Evolutionary conservation across 2,329 filamentous ascomycete genomes (phyloP).

Genomic region (Hymenoscyphus scutula): DNA sequence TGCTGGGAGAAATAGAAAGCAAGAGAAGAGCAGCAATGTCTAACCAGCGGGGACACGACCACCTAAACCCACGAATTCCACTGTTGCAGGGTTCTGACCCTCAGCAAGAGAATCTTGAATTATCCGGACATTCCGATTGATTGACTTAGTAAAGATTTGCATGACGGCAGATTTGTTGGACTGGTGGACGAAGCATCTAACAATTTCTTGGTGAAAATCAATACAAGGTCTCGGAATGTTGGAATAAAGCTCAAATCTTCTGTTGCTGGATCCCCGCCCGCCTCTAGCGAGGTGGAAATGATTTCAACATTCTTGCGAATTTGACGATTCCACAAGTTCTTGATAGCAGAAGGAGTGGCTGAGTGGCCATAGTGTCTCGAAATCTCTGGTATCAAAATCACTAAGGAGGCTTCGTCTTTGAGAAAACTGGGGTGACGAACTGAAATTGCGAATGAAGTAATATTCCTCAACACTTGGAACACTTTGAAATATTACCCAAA

Average conservation of each 20-base stretch:
- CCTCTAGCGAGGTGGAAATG: background rate
- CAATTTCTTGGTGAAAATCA: slow-evolving; percentile 21
- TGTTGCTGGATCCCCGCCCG: background rate
- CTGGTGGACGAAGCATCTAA: slow-evolving; percentile 17
- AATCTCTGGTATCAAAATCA: background rate
- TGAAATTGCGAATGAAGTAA: background rate
- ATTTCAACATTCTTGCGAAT: background rate
- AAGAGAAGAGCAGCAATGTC: too few species aligned
- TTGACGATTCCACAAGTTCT: background rate
- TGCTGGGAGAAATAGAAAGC: too few species aligned
- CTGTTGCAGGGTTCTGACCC: slow-evolving; percentile 16
- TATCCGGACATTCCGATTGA: slow-evolving; percentile 37
- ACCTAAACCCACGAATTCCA: slow-evolving; percentile 12
- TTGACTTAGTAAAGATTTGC: slow-evolving; percentile 34
- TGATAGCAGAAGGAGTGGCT: background rate
- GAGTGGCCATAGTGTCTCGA: background rate
- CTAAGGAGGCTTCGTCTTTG: background rate
- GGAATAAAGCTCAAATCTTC: background rate
- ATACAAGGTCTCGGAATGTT: slow-evolving; percentile 4
- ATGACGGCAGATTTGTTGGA: slow-evolving; percentile 14
- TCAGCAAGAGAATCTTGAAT: slow-evolving; percentile 24
- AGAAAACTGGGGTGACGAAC: background rate
- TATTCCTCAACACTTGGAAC: background rate
- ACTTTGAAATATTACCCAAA: background rate
- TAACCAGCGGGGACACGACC: too few species aligned